Percentiles rank a stretch among this genome's conserved stretches.
Conservation (phyloP, 495 filamentous ascomycete species). For the Penicillium flavigenum region DNA sequence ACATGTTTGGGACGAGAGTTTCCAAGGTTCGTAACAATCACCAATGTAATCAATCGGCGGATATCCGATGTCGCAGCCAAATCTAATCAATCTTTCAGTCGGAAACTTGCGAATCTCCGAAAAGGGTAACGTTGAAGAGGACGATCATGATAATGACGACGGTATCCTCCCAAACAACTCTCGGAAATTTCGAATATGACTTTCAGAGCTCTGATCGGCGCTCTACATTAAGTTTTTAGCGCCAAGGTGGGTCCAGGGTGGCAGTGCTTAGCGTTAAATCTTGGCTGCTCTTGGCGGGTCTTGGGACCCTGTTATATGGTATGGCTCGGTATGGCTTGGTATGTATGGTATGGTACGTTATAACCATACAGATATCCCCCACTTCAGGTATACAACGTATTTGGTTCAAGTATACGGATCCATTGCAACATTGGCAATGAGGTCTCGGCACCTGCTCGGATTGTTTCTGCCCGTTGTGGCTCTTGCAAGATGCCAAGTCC, state of each 20-base stretch:
- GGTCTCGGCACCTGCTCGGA: conserved; percentile 1
- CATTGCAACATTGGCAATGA: neutral
- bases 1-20: neutral
- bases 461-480: neutral
- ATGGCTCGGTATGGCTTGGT: neutral
- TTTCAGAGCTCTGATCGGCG: neutral
- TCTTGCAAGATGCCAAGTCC: neutral
- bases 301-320: neutral
- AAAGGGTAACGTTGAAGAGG: neutral
- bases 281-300: neutral
- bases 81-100: neutral
- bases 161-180: neutral
- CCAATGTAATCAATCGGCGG: neutral
- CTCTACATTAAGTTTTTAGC: neutral
- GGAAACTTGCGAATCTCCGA: neutral
- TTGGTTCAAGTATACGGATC: neutral
- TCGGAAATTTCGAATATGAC: neutral
- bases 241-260: neutral
- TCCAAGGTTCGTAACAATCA: neutral
- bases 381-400: too few relatives aligned
- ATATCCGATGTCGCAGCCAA: conserved; percentile 3
- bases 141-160: neutral
- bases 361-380: neutral
- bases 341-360: neutral
- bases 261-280: neutral